Evolutionary conservation across 2,329 filamentous ascomycete species (phyloP).

Genomic region (Aspergillus calidoustus): DNA sequence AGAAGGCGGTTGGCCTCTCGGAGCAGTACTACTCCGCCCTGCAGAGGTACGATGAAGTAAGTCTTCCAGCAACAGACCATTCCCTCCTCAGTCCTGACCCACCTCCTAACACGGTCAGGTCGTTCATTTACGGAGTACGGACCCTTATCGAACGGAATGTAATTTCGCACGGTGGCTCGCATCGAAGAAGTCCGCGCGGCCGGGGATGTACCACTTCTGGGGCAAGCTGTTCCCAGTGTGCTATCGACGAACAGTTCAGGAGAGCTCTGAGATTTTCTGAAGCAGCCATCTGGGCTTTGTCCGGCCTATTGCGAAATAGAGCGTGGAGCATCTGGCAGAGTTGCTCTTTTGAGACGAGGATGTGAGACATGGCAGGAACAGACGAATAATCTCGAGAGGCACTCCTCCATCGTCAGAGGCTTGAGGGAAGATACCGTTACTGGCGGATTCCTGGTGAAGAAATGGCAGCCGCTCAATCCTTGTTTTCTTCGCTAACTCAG

Average conservation of each 20-base stretch:
- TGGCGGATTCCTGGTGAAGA: constrained; percentile 16
- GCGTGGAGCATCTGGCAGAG: background rate
- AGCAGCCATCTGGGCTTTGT: background rate
- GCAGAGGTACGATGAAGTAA: constrained; percentile 36
- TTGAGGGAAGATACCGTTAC: background rate
- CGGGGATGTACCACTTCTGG: constrained; percentile 37
- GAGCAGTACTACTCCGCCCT: constrained; percentile 32
- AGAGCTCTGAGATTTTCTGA: constrained; percentile 34
- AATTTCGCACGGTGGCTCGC: constrained; percentile 40
- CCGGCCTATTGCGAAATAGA: background rate
- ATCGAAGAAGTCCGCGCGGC: constrained; percentile 28
- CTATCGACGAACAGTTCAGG: constrained; percentile 35
- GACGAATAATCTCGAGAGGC: constrained; percentile 12
- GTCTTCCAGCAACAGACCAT: constrained; percentile 1
- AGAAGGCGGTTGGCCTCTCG: constrained; percentile 31
- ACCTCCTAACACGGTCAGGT: constrained; percentile 28
- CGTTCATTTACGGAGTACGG: constrained; percentile 35
- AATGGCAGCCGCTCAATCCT: constrained; percentile 11
- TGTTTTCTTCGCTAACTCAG: constrained; percentile 12
- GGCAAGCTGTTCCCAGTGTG: constrained; percentile 39
- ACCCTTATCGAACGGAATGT: constrained; percentile 34
- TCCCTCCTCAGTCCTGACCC: background rate
- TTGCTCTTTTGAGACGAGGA: constrained; percentile 9
- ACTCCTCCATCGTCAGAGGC: constrained; percentile 5
- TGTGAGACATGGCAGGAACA: constrained; percentile 18